Evolutionary conservation across 1,284 basidiomycete species (phyloP).

Genomic region (Sporisorium graminicola): DNA sequence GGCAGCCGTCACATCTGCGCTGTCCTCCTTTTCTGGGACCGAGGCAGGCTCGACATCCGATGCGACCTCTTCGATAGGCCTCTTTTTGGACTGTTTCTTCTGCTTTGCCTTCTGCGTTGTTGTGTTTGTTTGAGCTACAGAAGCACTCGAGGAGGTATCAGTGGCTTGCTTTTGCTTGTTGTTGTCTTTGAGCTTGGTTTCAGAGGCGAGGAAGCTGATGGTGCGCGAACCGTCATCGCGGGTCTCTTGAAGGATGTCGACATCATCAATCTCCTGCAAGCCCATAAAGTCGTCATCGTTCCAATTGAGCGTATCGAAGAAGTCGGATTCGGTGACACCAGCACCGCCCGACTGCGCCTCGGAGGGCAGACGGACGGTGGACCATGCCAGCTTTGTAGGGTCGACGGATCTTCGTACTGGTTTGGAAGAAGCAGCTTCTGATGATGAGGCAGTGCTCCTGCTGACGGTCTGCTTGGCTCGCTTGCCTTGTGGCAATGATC

Average conservation of each 20-base stretch:
- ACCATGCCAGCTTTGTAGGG: slow-evolving; percentile 48
- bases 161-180: slow-evolving; percentile 30
- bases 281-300: slow-evolving; percentile 67
- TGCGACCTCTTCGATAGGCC: slow-evolving; percentile 29
- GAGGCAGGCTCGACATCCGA: slow-evolving; percentile 16
- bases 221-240: slow-evolving; percentile 48
- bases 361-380: slow-evolving; percentile 47
- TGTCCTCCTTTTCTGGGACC: slow-evolving; percentile 22
- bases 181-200: slow-evolving; percentile 42
- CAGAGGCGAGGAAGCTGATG: slow-evolving; percentile 47
- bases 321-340: slow-evolving; percentile 52
- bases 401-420: slow-evolving; percentile 32
- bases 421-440: slow-evolving; percentile 9
- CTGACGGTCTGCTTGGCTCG: slow-evolving; percentile 3
- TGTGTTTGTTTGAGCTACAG: neutral
- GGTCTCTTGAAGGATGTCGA: slow-evolving; percentile 56
- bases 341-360: slow-evolving; percentile 50
- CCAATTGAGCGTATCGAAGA: slow-evolving; percentile 44
- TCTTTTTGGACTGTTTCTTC: slow-evolving; percentile 24
- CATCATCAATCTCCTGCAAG: slow-evolving; percentile 64
- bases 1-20: slow-evolving; percentile 14
- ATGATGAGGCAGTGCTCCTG: slow-evolving; percentile 4
- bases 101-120: neutral
- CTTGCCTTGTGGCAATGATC: slow-evolving; percentile 2
- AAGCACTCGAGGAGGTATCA: slow-evolving; percentile 6